Base-by-base conservation (phyloP, 805 yeast species). In the Hanseniaspora thailandica region DNA sequence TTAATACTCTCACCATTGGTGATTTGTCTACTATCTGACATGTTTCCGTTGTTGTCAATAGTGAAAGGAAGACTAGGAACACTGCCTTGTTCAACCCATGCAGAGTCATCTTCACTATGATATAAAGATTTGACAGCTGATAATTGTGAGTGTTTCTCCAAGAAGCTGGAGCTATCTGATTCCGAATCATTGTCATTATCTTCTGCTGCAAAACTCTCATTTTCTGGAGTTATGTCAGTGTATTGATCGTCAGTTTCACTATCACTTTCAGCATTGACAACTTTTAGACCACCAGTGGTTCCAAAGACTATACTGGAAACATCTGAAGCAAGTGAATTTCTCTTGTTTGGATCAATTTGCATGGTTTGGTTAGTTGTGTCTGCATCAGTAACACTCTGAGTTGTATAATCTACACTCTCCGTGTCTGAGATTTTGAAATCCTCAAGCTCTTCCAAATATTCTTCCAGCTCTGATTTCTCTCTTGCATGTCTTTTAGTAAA, bases 401-500 rank as follows among this genome's bases (percentile, higher is more conserved):
- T 19, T 25, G 33, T 17, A 7, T 6, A 26, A 22, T 38, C n/a
- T 13, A 47, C 40, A 9, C 52, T 41, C 12, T 43, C 30, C 9
- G 60, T 57, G 12, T 54, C 55, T 23, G 47, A 41, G 5, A 49
- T 22, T 2, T 63, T 58, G 49, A 56, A 66, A 10, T 56, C 54
- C 20, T 66, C 69, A 22, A 67, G 57, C 45, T 67, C 68, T 25
- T 66, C 69, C 8, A 63, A 63, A 22, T 66, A 55, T 40, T 62
- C 62, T 51, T 67, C 69, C 15, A 68, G 65, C 40, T 66, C 64
- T 5, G 69, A 66, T 36, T 60, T 55, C 48, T 65, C 64, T 30
- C 67, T 59, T 43, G 58, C 54, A 48, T 66, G 69, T 17, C 43
- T 34, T 35, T 43, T 43, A 20, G 51, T 47, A n/a, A 39, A 41